Base-by-base conservation (phyloP, 2,329 filamentous ascomycete genomes). In the Alternaria sp. region DNA sequence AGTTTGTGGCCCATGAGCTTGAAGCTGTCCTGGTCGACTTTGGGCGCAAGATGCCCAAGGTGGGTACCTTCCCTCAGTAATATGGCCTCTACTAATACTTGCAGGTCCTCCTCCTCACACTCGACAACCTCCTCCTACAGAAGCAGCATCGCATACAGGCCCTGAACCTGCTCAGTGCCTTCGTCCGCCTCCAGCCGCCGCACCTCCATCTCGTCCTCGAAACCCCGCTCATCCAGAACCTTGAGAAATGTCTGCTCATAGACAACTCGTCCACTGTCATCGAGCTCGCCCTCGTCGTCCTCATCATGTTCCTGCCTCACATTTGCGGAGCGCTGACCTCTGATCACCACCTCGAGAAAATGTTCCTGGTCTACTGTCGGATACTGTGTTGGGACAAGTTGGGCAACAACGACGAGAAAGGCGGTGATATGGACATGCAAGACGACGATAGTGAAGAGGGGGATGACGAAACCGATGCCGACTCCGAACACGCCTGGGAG, bases 251-350 rank as follows among this genome's bases (percentile, higher is more conserved):
- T 66, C 83, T 96, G 2, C 90, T 93, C 78, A 87, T 87, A 58
- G 92, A 96, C 77, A 91, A 90, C 1, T 94, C 91, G 0, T 92
- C 91, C 0, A 90, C 90, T 1, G 88, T 91, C 4, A 85, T 95
- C n/a, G 91, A 91, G 1, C 82, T 93, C 46, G 91, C 91, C 1
- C 82, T 96, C 56, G 91, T 91, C 5, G 87, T 89, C 8, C 80
- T 96, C 62, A 90, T 92, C 68, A 96, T 96, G 92, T 88, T 95
- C 26, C 79, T 96, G 54, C 92, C 92, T 2, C 91, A 94, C 74
- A 92, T 95, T 78, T 92, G 92, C 1, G 90, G 87, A 69, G 90
- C 90, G 3, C 81, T 94, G 13, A 88, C 89, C 2, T 85, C 87
- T 1, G 74, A 78, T 23, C 72, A 78, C 30, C 86, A 90, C 73